Evolutionary conservation across 345 rosid species (phyloP).

Genomic region (Lepidium aucheri): DNA sequence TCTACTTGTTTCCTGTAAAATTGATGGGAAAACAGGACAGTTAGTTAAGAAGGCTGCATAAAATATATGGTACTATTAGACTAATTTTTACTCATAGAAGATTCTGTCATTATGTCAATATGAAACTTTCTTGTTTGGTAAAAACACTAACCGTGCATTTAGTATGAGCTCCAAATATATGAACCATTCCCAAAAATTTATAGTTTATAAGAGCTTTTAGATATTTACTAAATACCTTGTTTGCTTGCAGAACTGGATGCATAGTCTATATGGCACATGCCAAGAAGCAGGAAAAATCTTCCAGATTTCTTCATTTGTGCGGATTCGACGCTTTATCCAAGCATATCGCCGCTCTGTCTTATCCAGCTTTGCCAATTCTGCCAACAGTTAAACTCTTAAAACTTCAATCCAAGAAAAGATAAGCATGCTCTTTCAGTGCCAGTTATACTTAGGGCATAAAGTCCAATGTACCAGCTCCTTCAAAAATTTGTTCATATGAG

Average conservation of each 20-base stretch:
- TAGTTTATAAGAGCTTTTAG: not conserved
- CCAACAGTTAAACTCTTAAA: slow-evolving; percentile 1
- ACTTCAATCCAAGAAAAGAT: not conserved
- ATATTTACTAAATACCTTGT: no score
- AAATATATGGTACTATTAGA: not conserved
- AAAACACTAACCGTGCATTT: not conserved
- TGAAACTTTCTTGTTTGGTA: not conserved
- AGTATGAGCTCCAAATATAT: not conserved
- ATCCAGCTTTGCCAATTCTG: slow-evolving; percentile 95
- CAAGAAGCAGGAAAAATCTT: slow-evolving; percentile 89
- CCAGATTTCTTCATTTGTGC: slow-evolving; percentile 96
- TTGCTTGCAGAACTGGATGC: slow-evolving; percentile 93
- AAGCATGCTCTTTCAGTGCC: not conserved
- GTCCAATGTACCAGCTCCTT: slow-evolving; percentile 86
- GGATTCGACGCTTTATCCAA: slow-evolving; percentile 95
- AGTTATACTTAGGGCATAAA: slow-evolving; percentile 11
- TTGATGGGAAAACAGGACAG: not conserved
- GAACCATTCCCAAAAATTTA: not conserved
- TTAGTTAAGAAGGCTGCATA: slow-evolving; percentile 1
- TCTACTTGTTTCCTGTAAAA: slow-evolving; percentile 82
- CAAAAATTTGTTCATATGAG: slow-evolving; percentile 95
- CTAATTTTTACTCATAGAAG: not conserved
- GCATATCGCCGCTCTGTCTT: slow-evolving; percentile 93
- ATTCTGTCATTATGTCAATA: not conserved
- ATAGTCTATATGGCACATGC: slow-evolving; percentile 94